Conservation (phyloP, 2,329 filamentous ascomycete genomes). For the Leptographium lundbergii region DNA sequence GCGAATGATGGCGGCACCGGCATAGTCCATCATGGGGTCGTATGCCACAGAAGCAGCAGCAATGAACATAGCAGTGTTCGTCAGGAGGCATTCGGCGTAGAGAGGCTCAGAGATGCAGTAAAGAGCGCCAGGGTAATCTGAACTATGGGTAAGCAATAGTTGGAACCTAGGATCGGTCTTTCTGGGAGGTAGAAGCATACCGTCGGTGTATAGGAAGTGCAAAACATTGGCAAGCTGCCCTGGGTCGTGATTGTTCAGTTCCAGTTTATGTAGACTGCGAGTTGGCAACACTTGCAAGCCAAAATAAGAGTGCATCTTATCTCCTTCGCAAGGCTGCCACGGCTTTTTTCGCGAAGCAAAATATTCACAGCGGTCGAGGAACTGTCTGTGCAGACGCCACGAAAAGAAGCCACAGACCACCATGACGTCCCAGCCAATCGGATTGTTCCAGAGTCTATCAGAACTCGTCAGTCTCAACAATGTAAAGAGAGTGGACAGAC, state of each 20-base stretch:
- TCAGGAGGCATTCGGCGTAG: constrained; percentile 10
- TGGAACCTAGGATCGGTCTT: no score
- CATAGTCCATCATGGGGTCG: constrained; percentile 19
- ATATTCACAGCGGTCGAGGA: constrained; percentile 7
- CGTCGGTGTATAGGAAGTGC: constrained; percentile 17
- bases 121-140: constrained; percentile 10
- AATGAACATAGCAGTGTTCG: constrained; percentile 16
- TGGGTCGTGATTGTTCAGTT: constrained; percentile 9
- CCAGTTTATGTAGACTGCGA: neutral
- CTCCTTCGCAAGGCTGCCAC: neutral
- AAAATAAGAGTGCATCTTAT: neutral
- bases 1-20: constrained; percentile 41
- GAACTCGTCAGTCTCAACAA: neutral
- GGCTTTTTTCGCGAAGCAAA: neutral
- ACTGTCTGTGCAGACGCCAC: constrained; percentile 7
- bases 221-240: constrained; percentile 13
- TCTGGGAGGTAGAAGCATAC: constrained; percentile 5
- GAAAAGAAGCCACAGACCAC: constrained; percentile 1
- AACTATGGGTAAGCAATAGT: neutral
- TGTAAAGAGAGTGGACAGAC: neutral
- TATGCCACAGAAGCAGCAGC: constrained; percentile 15
- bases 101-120: constrained; percentile 10
- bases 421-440: constrained; percentile 5
- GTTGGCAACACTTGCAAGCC: neutral
- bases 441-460: neutral